Base-by-base conservation (phyloP, 495 filamentous ascomycete species). In the Penicillium lividum region DNA sequence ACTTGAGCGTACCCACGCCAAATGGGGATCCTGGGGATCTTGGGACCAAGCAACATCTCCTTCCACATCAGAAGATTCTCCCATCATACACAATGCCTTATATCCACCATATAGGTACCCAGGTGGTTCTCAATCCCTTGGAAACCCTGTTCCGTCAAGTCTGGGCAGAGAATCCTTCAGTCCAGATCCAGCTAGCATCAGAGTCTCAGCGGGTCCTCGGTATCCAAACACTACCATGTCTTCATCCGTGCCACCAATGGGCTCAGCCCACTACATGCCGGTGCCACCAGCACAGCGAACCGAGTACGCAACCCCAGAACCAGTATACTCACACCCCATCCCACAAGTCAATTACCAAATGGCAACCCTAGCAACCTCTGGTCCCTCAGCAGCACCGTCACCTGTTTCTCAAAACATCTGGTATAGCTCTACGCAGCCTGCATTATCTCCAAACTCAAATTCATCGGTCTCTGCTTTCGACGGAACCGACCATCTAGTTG, bases 1-100 rank as follows among this genome's bases (percentile, higher is more conserved):
- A 9, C 80, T 98, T 16, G 80, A 83, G 48, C 84, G 92, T 36
- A 83, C 82, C 0, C 81, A 85, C 57, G 57, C 64, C 8, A 85
- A 81, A 76, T 88, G 79, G 73, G 78, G 77, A 0, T 75, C 73
- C 0, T 75, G 77, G 73, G 76, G 76, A 5, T 73, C 73, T 0
- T 76, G 77, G 77, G 75, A 73, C 53, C 71, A 72, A 66, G 64
- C 63, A 46, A 66, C 68, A 49, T 76, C 68, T 5, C 75, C 77
- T 0, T 71, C 74, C 11, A 52, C 62, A 31, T 72, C 73, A 4
- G 68, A 64, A n/a, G 69, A 66, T 0, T 74, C 69, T 2, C 66
- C 73, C 5, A 56, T 49, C 0, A 29, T 31, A 30, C 22, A 30
- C 31, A 31, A 49, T 49, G 28, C 28, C 15, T 49, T 30, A 6